A percentile compares a stretch with the other conserved stretches of the same genome.
Conservation (phyloP, 2,329 filamentous ascomycete species). For the Trichoderma endophyticum region DNA sequence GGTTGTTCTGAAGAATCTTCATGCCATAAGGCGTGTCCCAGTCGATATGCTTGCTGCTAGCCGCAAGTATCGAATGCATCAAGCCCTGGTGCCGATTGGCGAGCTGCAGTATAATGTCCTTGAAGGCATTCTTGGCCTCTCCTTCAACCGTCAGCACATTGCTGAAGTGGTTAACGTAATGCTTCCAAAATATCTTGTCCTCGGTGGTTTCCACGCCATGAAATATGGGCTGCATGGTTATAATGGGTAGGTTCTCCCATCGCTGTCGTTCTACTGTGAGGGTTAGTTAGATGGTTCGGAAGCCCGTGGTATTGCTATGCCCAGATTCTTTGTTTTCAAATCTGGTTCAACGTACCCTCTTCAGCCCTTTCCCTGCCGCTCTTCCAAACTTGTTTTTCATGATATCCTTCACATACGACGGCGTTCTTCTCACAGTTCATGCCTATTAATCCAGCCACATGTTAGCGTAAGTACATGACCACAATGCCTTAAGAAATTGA, state of each 20-base stretch:
- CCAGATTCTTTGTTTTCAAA: neutral
- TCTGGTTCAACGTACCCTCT: constrained; percentile 50
- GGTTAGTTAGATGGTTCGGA: constrained; percentile 17
- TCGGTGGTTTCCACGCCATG: constrained; percentile 76
- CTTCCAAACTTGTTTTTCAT: constrained; percentile 81
- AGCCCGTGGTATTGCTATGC: neutral
- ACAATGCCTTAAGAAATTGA: neutral
- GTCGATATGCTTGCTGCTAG: constrained; percentile 75
- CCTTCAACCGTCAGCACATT: constrained; percentile 78
- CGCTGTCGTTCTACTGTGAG: constrained; percentile 46
- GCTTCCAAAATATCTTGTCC: constrained; percentile 76
- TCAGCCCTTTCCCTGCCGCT: constrained; percentile 75
- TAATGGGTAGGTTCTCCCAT: constrained; percentile 48
- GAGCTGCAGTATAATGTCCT: constrained; percentile 77
- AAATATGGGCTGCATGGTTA: constrained; percentile 65
- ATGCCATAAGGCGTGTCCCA: constrained; percentile 54
- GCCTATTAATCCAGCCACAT: constrained; percentile 45
- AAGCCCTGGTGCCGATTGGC: constrained; percentile 75
- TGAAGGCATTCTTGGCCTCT: constrained; percentile 80
- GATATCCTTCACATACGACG: constrained; percentile 86
- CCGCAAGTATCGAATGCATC: constrained; percentile 85
- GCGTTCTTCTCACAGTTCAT: constrained; percentile 92
- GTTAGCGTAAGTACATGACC: neutral
- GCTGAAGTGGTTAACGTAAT: constrained; percentile 78
- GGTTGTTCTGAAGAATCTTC: constrained; percentile 50